These are phyloP conservation scores for Kodamaea plutei DNA, from an alignment of 1,139 yeast species.

Conservation along the genomic window DNA sequence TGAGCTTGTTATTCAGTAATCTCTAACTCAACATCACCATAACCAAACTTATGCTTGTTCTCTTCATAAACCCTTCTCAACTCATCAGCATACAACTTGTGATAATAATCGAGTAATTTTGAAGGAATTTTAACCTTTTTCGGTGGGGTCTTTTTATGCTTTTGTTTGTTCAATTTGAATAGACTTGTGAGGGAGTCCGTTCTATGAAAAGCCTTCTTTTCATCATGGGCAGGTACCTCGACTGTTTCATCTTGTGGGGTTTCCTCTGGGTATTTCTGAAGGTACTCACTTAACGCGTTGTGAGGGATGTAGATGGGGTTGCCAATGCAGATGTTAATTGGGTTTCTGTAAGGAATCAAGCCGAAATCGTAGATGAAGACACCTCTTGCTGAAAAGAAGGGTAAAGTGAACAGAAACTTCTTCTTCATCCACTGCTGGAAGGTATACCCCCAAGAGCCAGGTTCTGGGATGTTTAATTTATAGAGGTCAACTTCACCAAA, in stretches of 20 bases:
- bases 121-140: constrained; percentile 32
- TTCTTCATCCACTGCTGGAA: constrained; percentile 72
- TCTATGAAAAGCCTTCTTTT: constrained; percentile 5
- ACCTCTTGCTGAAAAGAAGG: constrained; percentile 90
- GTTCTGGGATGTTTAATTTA: constrained; percentile 54
- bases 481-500: constrained; percentile 90
- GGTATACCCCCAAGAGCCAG: constrained; percentile 47
- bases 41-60: constrained; percentile 59
- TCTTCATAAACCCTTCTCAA: constrained; percentile 63
- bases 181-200: constrained; percentile 22
- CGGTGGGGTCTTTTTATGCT: constrained; percentile 12
- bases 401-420: constrained; percentile 76
- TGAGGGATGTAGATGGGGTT: constrained; percentile 69
- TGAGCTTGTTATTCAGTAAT: no score
- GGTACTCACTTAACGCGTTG: constrained; percentile 31
- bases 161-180: constrained; percentile 16
- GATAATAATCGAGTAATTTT: constrained; percentile 62
- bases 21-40: constrained; percentile 44
- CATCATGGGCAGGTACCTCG: constrained; percentile 4
- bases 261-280: constrained; percentile 26
- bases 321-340: constrained; percentile 79
- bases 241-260: constrained; percentile 10
- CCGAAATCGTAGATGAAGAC: constrained; percentile 92
- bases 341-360: constrained; percentile 76
- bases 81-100: constrained; percentile 65